A percentile compares a stretch with the other conserved stretches of the same genome.
phyloP scores from a whole-genome alignment of 306 rosid species.

The Cucurbita pepo region DNA sequence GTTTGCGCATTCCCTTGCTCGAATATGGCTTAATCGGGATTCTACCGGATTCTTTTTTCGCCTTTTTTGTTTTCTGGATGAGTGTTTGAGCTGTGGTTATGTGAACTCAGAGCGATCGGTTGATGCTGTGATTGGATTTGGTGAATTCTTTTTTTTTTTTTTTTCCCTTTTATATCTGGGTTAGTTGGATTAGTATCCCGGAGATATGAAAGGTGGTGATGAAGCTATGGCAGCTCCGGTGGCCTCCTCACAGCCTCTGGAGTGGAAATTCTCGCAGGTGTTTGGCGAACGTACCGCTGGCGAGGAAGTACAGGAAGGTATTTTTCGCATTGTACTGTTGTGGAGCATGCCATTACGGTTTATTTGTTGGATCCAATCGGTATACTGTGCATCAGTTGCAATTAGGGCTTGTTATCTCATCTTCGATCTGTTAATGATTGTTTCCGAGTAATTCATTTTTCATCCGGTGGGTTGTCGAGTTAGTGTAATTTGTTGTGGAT shows the following conservation, averaged over 20 bases:
- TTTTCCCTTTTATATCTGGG: background rate
- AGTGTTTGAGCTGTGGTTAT: constrained; percentile 45
- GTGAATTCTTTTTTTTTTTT: constrained; percentile 12
- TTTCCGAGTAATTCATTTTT: constrained; percentile 16
- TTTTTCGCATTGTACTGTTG: background rate
- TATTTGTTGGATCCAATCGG: constrained; percentile 55
- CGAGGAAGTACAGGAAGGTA: constrained; percentile 99
- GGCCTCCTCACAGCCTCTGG: constrained; percentile 60
- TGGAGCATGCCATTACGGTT: background rate
- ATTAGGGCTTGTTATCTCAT: constrained; percentile 42
- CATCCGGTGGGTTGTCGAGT: constrained; percentile 17
- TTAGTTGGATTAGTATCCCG: constrained; percentile 28
- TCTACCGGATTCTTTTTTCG: constrained; percentile 16
- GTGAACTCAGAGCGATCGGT: constrained; percentile 48
- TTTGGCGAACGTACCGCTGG: constrained; percentile 97
- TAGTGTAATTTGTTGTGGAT: constrained; percentile 13
- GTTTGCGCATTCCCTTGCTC: constrained; percentile 15
- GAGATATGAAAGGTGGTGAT: constrained; percentile 78
- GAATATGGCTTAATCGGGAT: constrained; percentile 54
- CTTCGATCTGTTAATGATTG: constrained; percentile 50
- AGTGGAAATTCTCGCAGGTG: constrained; percentile 99
- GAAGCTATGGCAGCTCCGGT: constrained; percentile 71
- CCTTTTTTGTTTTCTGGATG: constrained; percentile 15
- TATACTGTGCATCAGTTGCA: constrained; percentile 15
- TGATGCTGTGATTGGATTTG: constrained; percentile 48